Evolutionary conservation across 345 rosid genomes (phyloP), one percentile per base, ranked within the genome.

Genomic region (Erysimum cheiranthoides): DNA sequence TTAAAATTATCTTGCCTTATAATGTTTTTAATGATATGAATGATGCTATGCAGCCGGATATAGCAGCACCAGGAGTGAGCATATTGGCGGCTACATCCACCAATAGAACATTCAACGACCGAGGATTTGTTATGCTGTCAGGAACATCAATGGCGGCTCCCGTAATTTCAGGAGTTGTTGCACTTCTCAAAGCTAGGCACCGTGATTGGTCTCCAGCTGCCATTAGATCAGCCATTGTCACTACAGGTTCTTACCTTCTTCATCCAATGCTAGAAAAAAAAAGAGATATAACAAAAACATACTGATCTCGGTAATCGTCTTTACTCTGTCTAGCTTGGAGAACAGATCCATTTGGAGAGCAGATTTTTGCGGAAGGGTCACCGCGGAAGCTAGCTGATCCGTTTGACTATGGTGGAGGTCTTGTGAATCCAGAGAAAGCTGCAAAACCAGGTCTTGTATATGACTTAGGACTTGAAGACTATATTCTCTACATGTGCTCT

Each of bases 331-430:
- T n/a, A 83, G 83, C 76, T 62, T 70, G 75, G 83, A 83, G 68
- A 53, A 80, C 75, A 13, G 75, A 83, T 69, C 83, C 83, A 31
- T 71, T 65, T 63, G 58, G 80, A 73, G 25, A 85, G 40, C 75
- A 18, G 34, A 85, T 85, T 28, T 13, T 74, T 25, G 93, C 90
- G 50, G 83, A 88, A 28, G 85, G 67, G 8, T 78, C 78, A 14
- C 61, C 73, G 13, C 27, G 45, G 6, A 62, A 79, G 45, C 86
- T 81, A n/a, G 87, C 92, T 6, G 82, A 86, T 52, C 43, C 86
- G 13, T 87, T 87, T 1, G 85, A 85, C 47, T 78, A 46, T 14
- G 97, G 97, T 6, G 83, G 89, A 7, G 94, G 91, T 6, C 88
- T 87, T 66, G 85, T 87, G 10, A 83, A 85, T 75, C 89, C 94